These are phyloP conservation scores for Aethionema arabicum DNA, from an alignment of 345 rosid genomes.

Conservation along the genomic window DNA sequence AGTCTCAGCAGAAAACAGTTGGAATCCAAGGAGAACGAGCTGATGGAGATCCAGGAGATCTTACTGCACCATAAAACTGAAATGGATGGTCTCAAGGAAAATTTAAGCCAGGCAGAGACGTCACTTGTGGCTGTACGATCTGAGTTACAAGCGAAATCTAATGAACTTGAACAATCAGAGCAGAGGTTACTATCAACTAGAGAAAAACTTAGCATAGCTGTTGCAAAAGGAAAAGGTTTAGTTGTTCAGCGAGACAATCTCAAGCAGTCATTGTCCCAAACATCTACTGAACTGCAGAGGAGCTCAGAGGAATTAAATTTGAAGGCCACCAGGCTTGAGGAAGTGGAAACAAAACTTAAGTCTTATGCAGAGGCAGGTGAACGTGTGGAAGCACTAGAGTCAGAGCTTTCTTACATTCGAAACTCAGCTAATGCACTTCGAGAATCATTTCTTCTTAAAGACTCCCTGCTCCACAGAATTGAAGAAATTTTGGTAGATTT, in stretches of 20 bases:
- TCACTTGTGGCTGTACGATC: slow-evolving; percentile 45
- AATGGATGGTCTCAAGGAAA: slow-evolving; percentile 52
- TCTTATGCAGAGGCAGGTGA: slow-evolving; percentile 83
- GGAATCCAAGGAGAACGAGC: slow-evolving; percentile 48
- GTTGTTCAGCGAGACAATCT: slow-evolving; percentile 78
- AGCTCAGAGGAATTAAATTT: slow-evolving; percentile 67
- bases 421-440: slow-evolving; percentile 91
- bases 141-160: slow-evolving; percentile 56
- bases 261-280: slow-evolving; percentile 71
- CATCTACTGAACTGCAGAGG: slow-evolving; percentile 70
- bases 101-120: slow-evolving; percentile 53
- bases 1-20: slow-evolving; percentile 40
- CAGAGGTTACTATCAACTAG: slow-evolving; percentile 75
- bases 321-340: slow-evolving; percentile 68
- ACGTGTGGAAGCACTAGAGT: slow-evolving; percentile 89
- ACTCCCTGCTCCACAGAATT: slow-evolving; percentile 86
- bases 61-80: slow-evolving; percentile 62
- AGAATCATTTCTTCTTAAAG: slow-evolving; percentile 94
- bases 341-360: slow-evolving; percentile 72
- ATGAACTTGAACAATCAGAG: slow-evolving; percentile 82
- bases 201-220: slow-evolving; percentile 97
- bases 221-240: slow-evolving; percentile 92
- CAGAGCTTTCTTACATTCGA: slow-evolving; percentile 97
- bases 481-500: slow-evolving; percentile 93
- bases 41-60: slow-evolving; percentile 52